Conservation (phyloP, 2,329 filamentous ascomycete species). For the Eurotiales sp. region DNA sequence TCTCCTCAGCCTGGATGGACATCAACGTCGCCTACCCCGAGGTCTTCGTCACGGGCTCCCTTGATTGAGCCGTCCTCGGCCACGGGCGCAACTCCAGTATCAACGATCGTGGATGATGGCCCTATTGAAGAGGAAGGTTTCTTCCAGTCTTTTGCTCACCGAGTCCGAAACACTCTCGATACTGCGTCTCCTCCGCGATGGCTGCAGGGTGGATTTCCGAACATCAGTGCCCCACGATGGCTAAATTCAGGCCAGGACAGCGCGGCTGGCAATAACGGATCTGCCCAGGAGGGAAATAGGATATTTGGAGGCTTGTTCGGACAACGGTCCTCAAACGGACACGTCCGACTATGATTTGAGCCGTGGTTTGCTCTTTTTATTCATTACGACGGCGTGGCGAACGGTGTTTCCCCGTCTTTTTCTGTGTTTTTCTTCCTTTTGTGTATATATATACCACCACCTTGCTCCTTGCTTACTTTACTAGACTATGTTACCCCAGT, state of each 20-base stretch:
- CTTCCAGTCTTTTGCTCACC: constrained; percentile 76
- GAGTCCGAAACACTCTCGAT: constrained; percentile 90
- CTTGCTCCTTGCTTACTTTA: neutral
- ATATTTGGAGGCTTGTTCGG: constrained; percentile 39
- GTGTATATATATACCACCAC: neutral
- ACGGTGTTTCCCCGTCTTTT: constrained; percentile 20
- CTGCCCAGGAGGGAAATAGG: constrained; percentile 14
- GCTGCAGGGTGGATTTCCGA: constrained; percentile 62
- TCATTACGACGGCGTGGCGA: constrained; percentile 19
- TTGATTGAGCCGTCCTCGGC: constrained; percentile 10
- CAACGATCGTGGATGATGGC: constrained; percentile 53
- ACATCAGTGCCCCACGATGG: constrained; percentile 76
- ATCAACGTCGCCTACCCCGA: constrained; percentile 4
- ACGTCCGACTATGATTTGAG: constrained; percentile 33
- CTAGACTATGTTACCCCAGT: constrained; percentile 1
- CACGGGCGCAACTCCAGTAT: constrained; percentile 11
- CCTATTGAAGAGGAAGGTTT: constrained; percentile 69
- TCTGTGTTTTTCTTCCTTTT: neutral
- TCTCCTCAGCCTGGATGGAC: constrained; percentile 27
- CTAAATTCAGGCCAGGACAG: constrained; percentile 57
- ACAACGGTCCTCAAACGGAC: constrained; percentile 36
- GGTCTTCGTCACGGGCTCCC: constrained; percentile 7
- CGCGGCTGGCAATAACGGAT: constrained; percentile 21
- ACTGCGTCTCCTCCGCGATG: constrained; percentile 76
- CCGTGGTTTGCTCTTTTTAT: constrained; percentile 15